Percentiles rank a stretch among this genome's conserved stretches.
phyloP scores from a whole-genome alignment of 2,329 filamentous ascomycete genomes.

The Clathrospora elynae region DNA sequence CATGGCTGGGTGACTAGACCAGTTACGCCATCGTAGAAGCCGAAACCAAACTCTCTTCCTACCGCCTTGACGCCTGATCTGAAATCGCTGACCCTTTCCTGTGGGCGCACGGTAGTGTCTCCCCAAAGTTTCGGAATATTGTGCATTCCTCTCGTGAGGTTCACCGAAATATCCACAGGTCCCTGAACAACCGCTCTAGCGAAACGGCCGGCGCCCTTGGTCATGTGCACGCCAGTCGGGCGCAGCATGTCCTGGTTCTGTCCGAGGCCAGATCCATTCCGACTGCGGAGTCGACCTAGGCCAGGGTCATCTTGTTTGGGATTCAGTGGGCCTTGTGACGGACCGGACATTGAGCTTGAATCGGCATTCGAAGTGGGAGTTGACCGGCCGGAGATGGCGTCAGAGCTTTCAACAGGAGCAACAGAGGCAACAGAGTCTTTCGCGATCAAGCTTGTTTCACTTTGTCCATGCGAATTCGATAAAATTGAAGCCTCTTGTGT shows the following conservation, averaged over 20 bases:
- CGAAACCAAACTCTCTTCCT: conserved; percentile 72
- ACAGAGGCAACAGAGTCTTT: background rate
- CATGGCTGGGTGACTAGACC: conserved; percentile 77
- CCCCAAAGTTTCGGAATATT: conserved; percentile 82
- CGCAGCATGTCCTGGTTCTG: conserved; percentile 27
- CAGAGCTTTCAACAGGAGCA: background rate
- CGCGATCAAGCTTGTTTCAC: background rate
- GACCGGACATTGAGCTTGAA: background rate
- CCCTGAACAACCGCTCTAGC: conserved; percentile 14
- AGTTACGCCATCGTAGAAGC: conserved; percentile 76
- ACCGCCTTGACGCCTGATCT: conserved; percentile 74
- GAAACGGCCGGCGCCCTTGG: conserved; percentile 19
- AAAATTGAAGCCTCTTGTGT: background rate
- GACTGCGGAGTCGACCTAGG: background rate
- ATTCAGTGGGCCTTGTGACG: background rate
- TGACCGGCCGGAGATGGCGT: background rate
- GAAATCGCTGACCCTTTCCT: conserved; percentile 74
- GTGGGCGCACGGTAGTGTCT: conserved; percentile 70
- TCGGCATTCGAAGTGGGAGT: conserved; percentile 1
- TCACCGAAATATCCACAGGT: conserved; percentile 25
- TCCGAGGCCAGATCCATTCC: background rate
- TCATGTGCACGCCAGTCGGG: conserved; percentile 22
- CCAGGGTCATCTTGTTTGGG: background rate
- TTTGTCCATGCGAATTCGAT: background rate
- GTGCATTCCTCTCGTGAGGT: conserved; percentile 77